These are phyloP conservation scores for Ajuga chamaepitys DNA, from an alignment of 257 asterid genomes.

Conservation along the genomic window DNA sequence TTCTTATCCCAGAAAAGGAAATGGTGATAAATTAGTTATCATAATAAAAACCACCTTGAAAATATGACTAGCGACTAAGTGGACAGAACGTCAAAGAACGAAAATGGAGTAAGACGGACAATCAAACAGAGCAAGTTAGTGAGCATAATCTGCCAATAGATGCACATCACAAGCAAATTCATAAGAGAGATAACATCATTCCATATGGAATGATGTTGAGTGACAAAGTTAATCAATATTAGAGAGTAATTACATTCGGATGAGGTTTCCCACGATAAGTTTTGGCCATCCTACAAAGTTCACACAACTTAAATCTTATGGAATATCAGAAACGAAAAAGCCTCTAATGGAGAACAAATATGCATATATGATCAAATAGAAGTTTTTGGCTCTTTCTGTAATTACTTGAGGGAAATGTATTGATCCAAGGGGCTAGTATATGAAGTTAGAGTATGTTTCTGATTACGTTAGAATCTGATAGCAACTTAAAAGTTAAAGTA, in stretches of 20 bases:
- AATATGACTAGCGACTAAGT: too few relatives aligned
- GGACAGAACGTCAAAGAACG: too few relatives aligned
- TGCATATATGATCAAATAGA: too few relatives aligned
- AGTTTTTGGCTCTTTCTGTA: background rate
- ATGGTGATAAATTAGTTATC: too few relatives aligned
- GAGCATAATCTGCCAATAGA: background rate
- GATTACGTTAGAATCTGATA: constrained; percentile 6
- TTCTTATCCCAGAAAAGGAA: too few relatives aligned
- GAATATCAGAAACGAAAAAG: too few relatives aligned
- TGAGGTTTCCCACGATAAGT: background rate
- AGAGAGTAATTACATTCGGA: background rate
- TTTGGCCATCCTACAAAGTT: too few relatives aligned
- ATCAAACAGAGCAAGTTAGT: background rate
- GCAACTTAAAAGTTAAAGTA: background rate
- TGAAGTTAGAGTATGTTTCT: background rate
- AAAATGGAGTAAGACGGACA: background rate
- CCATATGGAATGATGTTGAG: background rate
- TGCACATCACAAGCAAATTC: background rate
- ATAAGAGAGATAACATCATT: background rate
- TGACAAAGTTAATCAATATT: too few relatives aligned
- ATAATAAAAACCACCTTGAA: too few relatives aligned
- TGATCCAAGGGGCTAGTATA: background rate
- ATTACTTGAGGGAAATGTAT: constrained; percentile 3
- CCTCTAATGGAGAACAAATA: too few relatives aligned
- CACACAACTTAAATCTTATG: too few relatives aligned